Base-by-base conservation (phyloP, 2,329 filamentous ascomycete species). In the Diplodia sapinea region DNA sequence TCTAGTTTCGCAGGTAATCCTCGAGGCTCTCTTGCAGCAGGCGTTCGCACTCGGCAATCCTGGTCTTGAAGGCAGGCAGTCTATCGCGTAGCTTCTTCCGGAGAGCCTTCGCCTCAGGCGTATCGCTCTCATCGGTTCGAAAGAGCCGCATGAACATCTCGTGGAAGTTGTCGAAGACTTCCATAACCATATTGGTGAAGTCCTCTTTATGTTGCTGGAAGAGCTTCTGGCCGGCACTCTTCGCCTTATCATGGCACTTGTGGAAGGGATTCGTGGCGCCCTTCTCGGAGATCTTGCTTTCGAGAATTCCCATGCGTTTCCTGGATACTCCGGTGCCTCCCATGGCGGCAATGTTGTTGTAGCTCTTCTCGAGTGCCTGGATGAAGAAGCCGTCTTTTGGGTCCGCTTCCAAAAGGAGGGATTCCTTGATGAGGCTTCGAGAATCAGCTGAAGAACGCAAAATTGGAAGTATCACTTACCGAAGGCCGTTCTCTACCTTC, bases 311-410 rank as follows among this genome's bases (percentile, higher is more conserved):
- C 2, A 33, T 3, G 9, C 38, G 40, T n/a, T n/a, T 61, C 5
- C n/a, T 20, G 17, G 11, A 11, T 2, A 33, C 29, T 3, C 20
- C 33, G 11, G 65, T 26, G 29, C 68, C 57, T 7, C 15, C 3
- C 12, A 66, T 57, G 36, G 47, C 29, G 2, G 20, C 64, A 13
- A 57, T n/a, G 9, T 43, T 17, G 7, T 40, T 17, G 54, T 75
- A 74, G 26, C 71, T 56, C 0, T 56, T 6, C 3, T 36, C 4
- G 67, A 75, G 71, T 2, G 68, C 68, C 15, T 67, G 54, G 3
- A 61, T 47, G 20, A 74, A 68, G 52, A 73, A 73, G 43, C 68
- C 47, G 2, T 59, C 59, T 0, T 67, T 17, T 6, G 33, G 38
- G 11, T 68, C 12, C 17, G 15, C 36, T 13, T 17, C 15, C 9